A percentile compares a stretch with the other conserved stretches of the same genome.
Conservation (phyloP, 73 alveolate species). For the Durusdinium trenchii region DNA sequence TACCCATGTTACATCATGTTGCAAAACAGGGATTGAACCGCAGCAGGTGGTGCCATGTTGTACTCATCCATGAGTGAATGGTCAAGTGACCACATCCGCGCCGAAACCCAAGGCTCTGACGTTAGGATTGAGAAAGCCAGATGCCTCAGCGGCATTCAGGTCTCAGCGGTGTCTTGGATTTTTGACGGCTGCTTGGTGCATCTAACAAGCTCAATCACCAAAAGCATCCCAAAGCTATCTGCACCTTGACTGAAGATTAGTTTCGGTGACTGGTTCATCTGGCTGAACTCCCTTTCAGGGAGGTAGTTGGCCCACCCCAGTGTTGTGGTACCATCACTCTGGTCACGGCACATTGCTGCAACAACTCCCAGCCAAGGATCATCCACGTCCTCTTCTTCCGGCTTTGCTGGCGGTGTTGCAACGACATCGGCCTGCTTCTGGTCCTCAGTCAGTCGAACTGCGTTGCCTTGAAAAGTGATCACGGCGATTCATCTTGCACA, state of each 20-base stretch:
- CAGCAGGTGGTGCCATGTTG: not conserved
- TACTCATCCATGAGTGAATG: not conserved
- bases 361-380: not conserved
- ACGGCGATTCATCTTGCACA: no score
- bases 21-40: not conserved
- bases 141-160: constrained; percentile 1
- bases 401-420: constrained; percentile 13
- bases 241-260: no score
- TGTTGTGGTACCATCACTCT: no score
- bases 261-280: no score
- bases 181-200: not conserved
- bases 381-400: constrained; percentile 67
- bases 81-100: not conserved
- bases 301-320: no score
- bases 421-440: constrained; percentile 60
- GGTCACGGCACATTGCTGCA: not conserved
- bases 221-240: no score
- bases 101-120: constrained; percentile 13
- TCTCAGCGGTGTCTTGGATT: not conserved
- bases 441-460: not conserved
- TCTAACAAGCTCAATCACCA: no score
- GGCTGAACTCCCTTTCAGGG: no score
- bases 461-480: not conserved
- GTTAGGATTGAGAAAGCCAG: constrained; percentile 88
- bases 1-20: not conserved